Conservation (phyloP, 768 basidiomycete species). For the Holtermannia corniformis region DNA sequence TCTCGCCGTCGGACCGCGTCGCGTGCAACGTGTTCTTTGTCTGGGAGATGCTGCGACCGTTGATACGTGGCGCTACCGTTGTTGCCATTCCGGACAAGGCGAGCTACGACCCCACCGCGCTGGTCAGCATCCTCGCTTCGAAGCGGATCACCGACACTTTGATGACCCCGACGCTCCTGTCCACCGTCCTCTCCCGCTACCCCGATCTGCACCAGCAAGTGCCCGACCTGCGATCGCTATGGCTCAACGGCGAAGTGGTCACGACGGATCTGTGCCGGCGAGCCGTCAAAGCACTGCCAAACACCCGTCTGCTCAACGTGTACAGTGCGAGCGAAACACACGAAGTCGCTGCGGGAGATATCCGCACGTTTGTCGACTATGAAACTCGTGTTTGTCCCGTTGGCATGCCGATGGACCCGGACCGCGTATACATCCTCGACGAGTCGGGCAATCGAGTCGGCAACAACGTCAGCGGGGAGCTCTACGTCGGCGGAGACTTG, state of each 20-base stretch:
- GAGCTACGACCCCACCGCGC: constrained; percentile 6
- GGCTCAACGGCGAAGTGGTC: constrained; percentile 12
- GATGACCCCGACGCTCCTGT: constrained; percentile 10
- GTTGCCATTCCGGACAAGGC: constrained; percentile 10
- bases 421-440: constrained; percentile 9
- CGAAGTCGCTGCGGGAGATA: constrained; percentile 10
- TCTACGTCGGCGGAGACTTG: constrained; percentile 10
- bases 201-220: constrained; percentile 4
- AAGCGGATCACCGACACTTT: constrained; percentile 9
- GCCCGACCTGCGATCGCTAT: constrained; percentile 4
- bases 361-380: constrained; percentile 1
- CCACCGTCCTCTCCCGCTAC: constrained; percentile 9
- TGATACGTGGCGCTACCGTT: constrained; percentile 8
- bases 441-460: constrained; percentile 8
- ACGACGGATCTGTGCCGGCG: constrained; percentile 5
- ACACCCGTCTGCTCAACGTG: constrained; percentile 6
- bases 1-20: constrained; percentile 2
- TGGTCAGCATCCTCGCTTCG: constrained; percentile 3
- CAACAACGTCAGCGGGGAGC: constrained; percentile 6
- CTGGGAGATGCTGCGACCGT: constrained; percentile 8
- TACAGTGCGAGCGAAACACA: constrained; percentile 12
- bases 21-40: constrained; percentile 12
- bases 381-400: constrained; percentile 8
- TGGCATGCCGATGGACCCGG: constrained; percentile 7
- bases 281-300: constrained; percentile 5